phyloP scores from a whole-genome alignment of 768 basidiomycete genomes.

The Pleurotus djamor region DNA sequence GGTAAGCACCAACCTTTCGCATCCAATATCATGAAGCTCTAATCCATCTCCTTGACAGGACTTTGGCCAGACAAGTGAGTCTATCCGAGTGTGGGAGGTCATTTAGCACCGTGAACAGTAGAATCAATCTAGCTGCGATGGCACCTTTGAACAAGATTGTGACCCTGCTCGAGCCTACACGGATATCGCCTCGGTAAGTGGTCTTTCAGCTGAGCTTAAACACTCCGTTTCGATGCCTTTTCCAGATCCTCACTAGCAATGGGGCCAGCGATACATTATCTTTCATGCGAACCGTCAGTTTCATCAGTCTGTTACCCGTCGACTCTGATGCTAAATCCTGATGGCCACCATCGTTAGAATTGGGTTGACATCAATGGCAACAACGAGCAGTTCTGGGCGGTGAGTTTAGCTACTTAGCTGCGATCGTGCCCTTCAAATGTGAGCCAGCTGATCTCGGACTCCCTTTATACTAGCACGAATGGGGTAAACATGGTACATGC shows the following conservation, averaged over 20 bases:
- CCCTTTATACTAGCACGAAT: constrained; percentile 52
- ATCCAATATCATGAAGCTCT: not conserved
- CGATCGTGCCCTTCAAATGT: constrained; percentile 6
- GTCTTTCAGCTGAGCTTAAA: constrained; percentile 16
- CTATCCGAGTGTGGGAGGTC: constrained; percentile 36
- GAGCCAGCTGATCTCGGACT: not conserved
- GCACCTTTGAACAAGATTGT: constrained; percentile 38
- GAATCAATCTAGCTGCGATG: constrained; percentile 48
- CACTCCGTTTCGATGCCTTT: not conserved
- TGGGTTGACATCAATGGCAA: constrained; percentile 63
- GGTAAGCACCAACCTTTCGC: constrained; percentile 26
- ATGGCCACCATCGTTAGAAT: constrained; percentile 29
- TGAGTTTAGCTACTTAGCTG: constrained; percentile 19
- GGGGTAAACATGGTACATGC: constrained; percentile 66
- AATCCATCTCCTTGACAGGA: constrained; percentile 24
- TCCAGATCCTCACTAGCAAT: constrained; percentile 51
- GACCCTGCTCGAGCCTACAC: constrained; percentile 48
- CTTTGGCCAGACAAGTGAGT: constrained; percentile 54
- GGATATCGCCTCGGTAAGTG: constrained; percentile 35
- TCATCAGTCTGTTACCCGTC: not conserved
- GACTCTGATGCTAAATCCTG: not conserved
- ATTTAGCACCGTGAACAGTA: not conserved
- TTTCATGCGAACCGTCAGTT: constrained; percentile 53
- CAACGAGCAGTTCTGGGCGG: constrained; percentile 71
- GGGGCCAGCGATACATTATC: constrained; percentile 56